These are phyloP conservation scores for Gentiana dahurica DNA, from an alignment of 257 asterid species.

Conservation along the genomic window DNA sequence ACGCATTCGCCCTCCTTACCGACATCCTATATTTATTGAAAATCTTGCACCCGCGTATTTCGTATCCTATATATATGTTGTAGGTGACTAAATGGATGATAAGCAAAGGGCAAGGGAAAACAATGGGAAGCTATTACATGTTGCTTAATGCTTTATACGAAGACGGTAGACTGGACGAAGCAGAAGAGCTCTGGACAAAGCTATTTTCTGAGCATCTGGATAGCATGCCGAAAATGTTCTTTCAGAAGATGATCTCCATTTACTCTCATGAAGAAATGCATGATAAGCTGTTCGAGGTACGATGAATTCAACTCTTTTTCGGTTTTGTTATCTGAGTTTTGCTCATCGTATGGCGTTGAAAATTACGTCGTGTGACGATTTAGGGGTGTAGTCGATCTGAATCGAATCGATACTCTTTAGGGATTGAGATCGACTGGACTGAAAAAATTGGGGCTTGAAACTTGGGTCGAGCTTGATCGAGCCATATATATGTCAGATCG, in stretches of 20 bases:
- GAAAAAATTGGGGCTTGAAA: no score
- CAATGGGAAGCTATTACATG: constrained; percentile 88
- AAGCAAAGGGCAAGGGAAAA: constrained; percentile 95
- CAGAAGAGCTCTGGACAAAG: constrained; percentile 80
- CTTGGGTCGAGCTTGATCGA: no score
- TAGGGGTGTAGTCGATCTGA: no score
- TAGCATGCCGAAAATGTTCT: constrained; percentile 85
- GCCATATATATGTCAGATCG: no score
- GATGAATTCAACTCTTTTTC: constrained; percentile 1
- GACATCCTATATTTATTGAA: no score
- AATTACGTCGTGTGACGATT: no score
- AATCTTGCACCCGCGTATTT: no score
- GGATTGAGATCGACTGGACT: no score
- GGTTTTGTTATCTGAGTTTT: constrained; percentile 38
- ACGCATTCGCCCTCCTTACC: no score
- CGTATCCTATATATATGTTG: neutral
- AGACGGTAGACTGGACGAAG: constrained; percentile 90
- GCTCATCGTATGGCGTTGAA: constrained; percentile 15
- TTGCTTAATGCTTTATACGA: constrained; percentile 80
- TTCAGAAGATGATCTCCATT: constrained; percentile 69
- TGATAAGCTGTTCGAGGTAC: constrained; percentile 86
- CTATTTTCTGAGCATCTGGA: constrained; percentile 68
- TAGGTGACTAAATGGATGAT: constrained; percentile 95
- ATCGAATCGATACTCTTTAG: no score
- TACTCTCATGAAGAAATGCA: constrained; percentile 67